phyloP scores from a whole-genome alignment of 805 yeast genomes.

The Saccharomycopsis selenospora region DNA sequence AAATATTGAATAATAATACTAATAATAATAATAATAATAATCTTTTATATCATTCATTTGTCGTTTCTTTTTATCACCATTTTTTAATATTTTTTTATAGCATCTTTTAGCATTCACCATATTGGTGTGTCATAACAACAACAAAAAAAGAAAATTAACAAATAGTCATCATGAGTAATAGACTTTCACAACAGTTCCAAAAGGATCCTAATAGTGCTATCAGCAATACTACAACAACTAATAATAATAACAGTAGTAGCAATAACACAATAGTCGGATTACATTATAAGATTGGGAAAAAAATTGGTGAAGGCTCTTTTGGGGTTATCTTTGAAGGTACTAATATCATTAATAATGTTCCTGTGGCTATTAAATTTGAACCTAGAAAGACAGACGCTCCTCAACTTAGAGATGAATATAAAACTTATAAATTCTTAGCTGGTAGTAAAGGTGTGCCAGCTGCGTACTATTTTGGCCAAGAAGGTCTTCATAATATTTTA shows the following conservation, averaged over 20 bases:
- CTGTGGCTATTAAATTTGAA: conserved; percentile 74
- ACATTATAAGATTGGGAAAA: conserved; percentile 74
- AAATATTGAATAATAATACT: too few species aligned
- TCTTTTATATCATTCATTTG: too few species aligned
- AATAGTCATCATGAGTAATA: conserved; percentile 13
- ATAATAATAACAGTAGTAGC: neutral
- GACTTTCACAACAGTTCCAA: conserved; percentile 13
- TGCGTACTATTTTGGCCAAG: conserved; percentile 80
- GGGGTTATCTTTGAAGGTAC: conserved; percentile 81
- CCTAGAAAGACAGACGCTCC: conserved; percentile 80
- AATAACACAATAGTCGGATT: conserved; percentile 33
- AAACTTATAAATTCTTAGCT: conserved; percentile 66
- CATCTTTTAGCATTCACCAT: too few species aligned
- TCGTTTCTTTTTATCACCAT: too few species aligned
- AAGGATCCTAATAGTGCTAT: conserved; percentile 1
- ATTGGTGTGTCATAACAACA: too few species aligned
- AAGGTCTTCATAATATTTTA: conserved; percentile 70
- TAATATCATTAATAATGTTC: conserved; percentile 52
- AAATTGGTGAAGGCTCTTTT: conserved; percentile 83
- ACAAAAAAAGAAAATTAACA: too few species aligned
- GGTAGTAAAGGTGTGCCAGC: conserved; percentile 72
- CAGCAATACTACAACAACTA: neutral
- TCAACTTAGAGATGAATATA: conserved; percentile 71
- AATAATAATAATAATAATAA: too few species aligned
- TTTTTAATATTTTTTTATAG: too few species aligned